Evolutionary conservation across 78 protist genomes (phyloP).

Genomic region (Cavenderia fasciculata): DNA sequence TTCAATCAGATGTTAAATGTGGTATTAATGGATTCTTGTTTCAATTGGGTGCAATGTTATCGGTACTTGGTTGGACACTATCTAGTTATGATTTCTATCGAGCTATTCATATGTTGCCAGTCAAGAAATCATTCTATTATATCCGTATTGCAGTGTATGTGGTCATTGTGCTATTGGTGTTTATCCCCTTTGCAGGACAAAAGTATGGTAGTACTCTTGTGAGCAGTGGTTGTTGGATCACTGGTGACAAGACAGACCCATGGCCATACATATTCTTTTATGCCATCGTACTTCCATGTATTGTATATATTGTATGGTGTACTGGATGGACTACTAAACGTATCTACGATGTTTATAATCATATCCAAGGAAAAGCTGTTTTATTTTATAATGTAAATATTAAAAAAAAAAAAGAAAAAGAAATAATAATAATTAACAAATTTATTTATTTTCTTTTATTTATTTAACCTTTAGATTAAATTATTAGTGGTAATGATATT

Average conservation of each 20-base stretch:
- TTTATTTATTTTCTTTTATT: not conserved
- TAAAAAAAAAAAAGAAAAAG: not conserved
- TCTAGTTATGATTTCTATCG: slow-evolving; percentile 20
- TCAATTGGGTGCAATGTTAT: slow-evolving; percentile 1
- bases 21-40: slow-evolving; percentile 3
- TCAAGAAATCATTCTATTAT: not conserved
- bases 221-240: slow-evolving; percentile 44
- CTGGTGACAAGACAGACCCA: not conserved
- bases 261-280: slow-evolving; percentile 44
- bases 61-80: not conserved
- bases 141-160: not conserved
- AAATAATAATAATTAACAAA: not conserved
- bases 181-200: not conserved
- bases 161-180: slow-evolving; percentile 14
- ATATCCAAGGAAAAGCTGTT: not conserved
- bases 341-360: slow-evolving; percentile 8
- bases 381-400: slow-evolving; percentile 37
- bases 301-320: not conserved
- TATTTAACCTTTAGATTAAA: slow-evolving; percentile 9
- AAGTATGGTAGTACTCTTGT: not conserved
- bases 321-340: not conserved
- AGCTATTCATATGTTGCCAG: not conserved
- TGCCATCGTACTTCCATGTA: slow-evolving; percentile 10
- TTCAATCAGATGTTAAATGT: slow-evolving; percentile 16
- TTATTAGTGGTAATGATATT: not conserved